Evolutionary conservation across 371 early-diverging fungal genomes (phyloP).

Genomic region (Mortierella sp.): DNA sequence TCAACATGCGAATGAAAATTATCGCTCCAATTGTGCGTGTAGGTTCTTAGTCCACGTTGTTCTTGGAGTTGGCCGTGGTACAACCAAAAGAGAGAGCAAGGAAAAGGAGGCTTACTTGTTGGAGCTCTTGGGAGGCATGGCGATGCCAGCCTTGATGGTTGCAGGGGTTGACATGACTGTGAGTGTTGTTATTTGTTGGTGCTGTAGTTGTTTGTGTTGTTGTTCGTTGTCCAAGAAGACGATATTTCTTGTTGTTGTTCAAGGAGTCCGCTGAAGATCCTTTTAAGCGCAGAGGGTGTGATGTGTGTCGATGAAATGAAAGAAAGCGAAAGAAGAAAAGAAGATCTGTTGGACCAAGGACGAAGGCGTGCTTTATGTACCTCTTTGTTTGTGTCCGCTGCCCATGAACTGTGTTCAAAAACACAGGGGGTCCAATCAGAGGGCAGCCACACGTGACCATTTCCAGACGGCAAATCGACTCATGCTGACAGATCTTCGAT

Average conservation of each 20-base stretch:
- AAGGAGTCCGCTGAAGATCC: conserved; percentile 13
- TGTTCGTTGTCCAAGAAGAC: not conserved
- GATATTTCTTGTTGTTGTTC: not conserved
- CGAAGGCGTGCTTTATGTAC: conserved; percentile 17
- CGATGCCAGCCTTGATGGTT: conserved; percentile 56
- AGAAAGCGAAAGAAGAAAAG: not conserved
- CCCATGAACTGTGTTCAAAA: not conserved
- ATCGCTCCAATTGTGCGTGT: not conserved
- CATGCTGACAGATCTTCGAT: conserved; percentile 2
- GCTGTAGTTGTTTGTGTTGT: not conserved
- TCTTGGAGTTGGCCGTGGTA: not conserved
- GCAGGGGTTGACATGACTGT: conserved; percentile 48
- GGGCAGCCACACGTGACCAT: not conserved
- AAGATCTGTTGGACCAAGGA: not conserved
- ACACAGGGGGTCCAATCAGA: not conserved
- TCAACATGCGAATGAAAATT: not conserved
- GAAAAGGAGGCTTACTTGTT: conserved; percentile 39
- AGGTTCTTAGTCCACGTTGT: not conserved
- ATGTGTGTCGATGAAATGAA: conserved; percentile 11
- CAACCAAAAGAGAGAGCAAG: not conserved
- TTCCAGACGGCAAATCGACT: not conserved
- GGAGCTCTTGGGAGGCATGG: conserved; percentile 54
- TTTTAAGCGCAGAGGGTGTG: not conserved
- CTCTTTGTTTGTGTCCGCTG: conserved; percentile 2
- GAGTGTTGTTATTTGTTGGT: not conserved